Evolutionary conservation across 75 land plant species (phyloP).

Genomic region (Picea sitchensis): DNA sequence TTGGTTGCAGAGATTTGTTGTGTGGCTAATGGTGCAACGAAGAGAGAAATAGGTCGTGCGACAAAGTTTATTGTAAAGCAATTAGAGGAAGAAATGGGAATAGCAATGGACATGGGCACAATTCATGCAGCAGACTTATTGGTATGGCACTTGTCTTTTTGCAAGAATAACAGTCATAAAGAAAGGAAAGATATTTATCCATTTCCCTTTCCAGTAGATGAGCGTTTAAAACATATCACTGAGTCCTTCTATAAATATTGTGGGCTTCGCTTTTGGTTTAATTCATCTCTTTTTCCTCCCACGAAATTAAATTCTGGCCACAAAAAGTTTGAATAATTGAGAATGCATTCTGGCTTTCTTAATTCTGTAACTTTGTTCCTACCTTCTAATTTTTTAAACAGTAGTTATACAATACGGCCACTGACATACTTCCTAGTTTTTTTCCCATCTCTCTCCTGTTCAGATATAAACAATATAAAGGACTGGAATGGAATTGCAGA

Average conservation of each 20-base stretch:
- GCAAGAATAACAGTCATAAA: not conserved
- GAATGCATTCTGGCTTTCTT: too few species aligned
- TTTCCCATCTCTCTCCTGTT: too few species aligned
- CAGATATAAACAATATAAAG: too few species aligned
- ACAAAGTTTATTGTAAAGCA: slow-evolving; percentile 24
- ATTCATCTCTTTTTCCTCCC: too few species aligned
- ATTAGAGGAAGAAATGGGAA: slow-evolving; percentile 31
- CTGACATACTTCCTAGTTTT: too few species aligned
- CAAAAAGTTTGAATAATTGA: too few species aligned
- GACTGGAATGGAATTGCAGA: too few species aligned
- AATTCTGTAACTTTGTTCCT: too few species aligned
- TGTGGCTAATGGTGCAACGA: slow-evolving; percentile 24
- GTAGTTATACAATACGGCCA: too few species aligned
- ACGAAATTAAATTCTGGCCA: too few species aligned
- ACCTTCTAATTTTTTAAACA: too few species aligned
- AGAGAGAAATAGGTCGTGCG: slow-evolving; percentile 25
- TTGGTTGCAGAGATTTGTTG: slow-evolving; percentile 15
- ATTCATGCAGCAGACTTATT: slow-evolving; percentile 26
- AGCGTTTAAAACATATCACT: not conserved
- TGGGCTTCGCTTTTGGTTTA: not conserved
- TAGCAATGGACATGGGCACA: slow-evolving; percentile 27
- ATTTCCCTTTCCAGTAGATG: not conserved
- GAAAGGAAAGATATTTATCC: not conserved
- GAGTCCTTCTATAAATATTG: not conserved
- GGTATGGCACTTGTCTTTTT: not conserved